phyloP scores from a whole-genome alignment of 2,329 filamentous ascomycete genomes.

The Lachnellula arida region DNA sequence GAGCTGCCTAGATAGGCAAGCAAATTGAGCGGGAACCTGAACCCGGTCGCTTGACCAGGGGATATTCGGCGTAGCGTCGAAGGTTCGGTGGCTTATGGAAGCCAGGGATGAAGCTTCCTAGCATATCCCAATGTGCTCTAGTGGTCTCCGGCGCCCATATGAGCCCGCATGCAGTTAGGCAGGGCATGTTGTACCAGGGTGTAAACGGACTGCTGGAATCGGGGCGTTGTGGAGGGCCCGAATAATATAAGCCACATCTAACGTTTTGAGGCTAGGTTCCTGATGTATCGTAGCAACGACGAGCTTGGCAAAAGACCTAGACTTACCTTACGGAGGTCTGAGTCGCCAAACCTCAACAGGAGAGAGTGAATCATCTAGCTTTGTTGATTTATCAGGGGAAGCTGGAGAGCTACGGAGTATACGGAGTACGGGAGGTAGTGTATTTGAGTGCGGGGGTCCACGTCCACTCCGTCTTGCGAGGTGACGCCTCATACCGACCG shows the following conservation, averaged over 20 bases:
- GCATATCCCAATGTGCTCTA: not conserved
- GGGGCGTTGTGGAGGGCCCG: not conserved
- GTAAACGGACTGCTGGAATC: slow-evolving; percentile 17
- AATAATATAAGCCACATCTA: not conserved
- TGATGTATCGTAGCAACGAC: slow-evolving; percentile 3
- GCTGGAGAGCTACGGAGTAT: not conserved
- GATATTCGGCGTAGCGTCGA: not conserved
- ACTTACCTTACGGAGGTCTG: not conserved
- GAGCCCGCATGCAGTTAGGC: not conserved
- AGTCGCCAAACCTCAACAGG: not conserved
- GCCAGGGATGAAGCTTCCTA: slow-evolving; percentile 10
- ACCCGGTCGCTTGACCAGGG: not conserved
- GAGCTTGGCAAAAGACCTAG: not conserved
- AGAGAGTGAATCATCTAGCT: not conserved
- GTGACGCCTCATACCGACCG: slow-evolving; percentile 13
- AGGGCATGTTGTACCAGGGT: slow-evolving; percentile 2
- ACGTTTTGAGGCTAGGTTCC: not conserved
- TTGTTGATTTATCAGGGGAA: not conserved
- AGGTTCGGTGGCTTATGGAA: slow-evolving; percentile 8
- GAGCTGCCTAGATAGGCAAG: not conserved
- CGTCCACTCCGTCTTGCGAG: slow-evolving; percentile 1
- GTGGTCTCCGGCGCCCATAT: not conserved
- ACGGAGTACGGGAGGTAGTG: too few relatives aligned
- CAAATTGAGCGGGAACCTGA: not conserved
- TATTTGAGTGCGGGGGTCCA: too few relatives aligned